phyloP scores from a whole-genome alignment of 2,329 filamentous ascomycete genomes.

The Sclerotinia borealis region DNA sequence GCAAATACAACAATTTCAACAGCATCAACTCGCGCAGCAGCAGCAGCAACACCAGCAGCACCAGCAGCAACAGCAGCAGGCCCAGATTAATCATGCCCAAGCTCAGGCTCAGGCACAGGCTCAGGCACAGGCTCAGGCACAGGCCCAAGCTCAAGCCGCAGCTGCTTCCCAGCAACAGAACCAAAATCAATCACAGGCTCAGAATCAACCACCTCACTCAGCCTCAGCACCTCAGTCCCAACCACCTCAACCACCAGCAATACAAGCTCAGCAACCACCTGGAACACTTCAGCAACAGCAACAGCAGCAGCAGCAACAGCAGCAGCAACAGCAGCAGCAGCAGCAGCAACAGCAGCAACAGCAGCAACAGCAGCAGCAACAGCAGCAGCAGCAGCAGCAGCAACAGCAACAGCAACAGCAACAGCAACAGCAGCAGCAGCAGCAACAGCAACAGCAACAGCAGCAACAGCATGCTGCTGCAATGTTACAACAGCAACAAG shows the following conservation, averaged over 20 bases:
- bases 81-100: conserved; percentile 25
- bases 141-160: conserved; percentile 33
- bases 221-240: conserved; percentile 38
- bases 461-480: conserved; percentile 22
- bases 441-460: conserved; percentile 27
- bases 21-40: conserved; percentile 42
- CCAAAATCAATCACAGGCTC: conserved; percentile 42
- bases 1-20: conserved; percentile 41
- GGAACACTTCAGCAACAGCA: conserved; percentile 36
- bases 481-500: conserved; percentile 32
- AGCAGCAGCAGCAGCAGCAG: conserved; percentile 25
- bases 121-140: conserved; percentile 29
- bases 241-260: conserved; percentile 32
- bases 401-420: conserved; percentile 20
- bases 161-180: conserved; percentile 41
- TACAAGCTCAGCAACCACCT: conserved; percentile 36
- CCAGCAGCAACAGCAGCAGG: not conserved
- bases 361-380: conserved; percentile 26
- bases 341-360: conserved; percentile 19
- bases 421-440: conserved; percentile 35
- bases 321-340: conserved; percentile 28
- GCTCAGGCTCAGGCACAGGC: conserved; percentile 34
- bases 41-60: conserved; percentile 40
- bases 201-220: conserved; percentile 37
- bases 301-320: conserved; percentile 35